Conservation (phyloP, 306 rosid genomes). For the Spatholobus suberectus region DNA sequence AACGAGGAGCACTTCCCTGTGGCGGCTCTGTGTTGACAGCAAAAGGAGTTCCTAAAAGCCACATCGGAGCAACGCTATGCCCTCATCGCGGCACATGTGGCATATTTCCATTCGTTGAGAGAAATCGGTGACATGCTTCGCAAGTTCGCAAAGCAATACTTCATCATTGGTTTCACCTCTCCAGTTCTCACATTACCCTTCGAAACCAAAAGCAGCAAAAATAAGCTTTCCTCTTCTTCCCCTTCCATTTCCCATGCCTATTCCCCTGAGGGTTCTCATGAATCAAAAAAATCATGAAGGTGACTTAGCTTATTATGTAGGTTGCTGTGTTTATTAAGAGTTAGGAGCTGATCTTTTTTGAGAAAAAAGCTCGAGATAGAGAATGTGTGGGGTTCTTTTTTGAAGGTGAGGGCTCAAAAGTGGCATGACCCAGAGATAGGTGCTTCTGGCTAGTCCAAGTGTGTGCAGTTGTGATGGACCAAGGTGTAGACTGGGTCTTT, state of each 20-base stretch:
- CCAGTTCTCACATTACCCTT: constrained; percentile 91
- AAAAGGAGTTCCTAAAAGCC: constrained; percentile 68
- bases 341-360: too few relatives aligned
- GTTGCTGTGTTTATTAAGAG: too few relatives aligned
- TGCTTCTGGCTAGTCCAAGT: too few relatives aligned
- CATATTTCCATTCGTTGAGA: constrained; percentile 75
- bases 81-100: constrained; percentile 83
- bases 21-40: constrained; percentile 77
- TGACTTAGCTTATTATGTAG: too few relatives aligned
- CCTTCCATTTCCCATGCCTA: constrained; percentile 54
- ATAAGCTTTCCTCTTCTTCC: constrained; percentile 50
- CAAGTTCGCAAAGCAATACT: constrained; percentile 79
- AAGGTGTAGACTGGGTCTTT: too few relatives aligned
- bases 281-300: too few relatives aligned
- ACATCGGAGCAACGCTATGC: constrained; percentile 83
- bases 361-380: too few relatives aligned
- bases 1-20: constrained; percentile 81
- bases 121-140: constrained; percentile 79
- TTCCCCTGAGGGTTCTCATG: constrained; percentile 58
- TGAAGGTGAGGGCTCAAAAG: too few relatives aligned
- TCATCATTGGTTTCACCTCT: constrained; percentile 54
- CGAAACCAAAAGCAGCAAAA: constrained; percentile 37
- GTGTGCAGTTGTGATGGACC: too few relatives aligned
- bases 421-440: too few relatives aligned
- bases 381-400: too few relatives aligned